Evolutionary conservation across 345 rosid genomes (phyloP), one percentile per base, ranked within the genome.

Genomic region (Cardiospermum halicacabum): DNA sequence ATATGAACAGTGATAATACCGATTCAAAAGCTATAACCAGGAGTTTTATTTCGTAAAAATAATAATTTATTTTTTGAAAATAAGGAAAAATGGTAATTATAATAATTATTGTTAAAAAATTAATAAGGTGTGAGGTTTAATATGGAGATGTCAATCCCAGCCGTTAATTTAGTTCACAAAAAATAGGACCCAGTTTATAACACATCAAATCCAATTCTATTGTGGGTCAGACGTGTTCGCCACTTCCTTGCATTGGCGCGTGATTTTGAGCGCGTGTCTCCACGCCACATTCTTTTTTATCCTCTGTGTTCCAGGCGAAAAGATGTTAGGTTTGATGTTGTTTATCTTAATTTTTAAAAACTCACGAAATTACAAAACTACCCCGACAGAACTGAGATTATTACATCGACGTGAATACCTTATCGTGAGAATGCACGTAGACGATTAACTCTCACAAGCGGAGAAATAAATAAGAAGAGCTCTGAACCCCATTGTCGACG

Each of bases 401-500:
- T 58, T 57, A 9, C 12, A 10, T 28, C 10, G 28, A 26, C 18
- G 34, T 4, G 15, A 15, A 12, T 25, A 28, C 37, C n/a, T 31
- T 21, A 66, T 22, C 4, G 30, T 67, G 70, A 11, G 11, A 32
- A 55, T 24, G 39, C 28, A n/a, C 18, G 25, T 27, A 54, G 18
- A 2, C 10, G 37, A 65, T 54, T n/a, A n/a, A 40, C 5, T 4
- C 11, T 7, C 68, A 37, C 49, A 18, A 15, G 15, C 66, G 11
- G 50, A 0, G 3, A 47, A 32, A 49, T 63, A 40, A 60, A 59
- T 16, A 42, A 47, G 22, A 50, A 11, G 36, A 40, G 64, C 57
- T 65, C 72, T 62, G 76, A 74, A 72, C 79, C 76, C 67, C 62
- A 62, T 61, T 49, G 58, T 71, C n/a, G 77, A 78, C 81, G 81